phyloP scores from a whole-genome alignment of 768 basidiomycete genomes.

The Hemileccinum rubropunctum region DNA sequence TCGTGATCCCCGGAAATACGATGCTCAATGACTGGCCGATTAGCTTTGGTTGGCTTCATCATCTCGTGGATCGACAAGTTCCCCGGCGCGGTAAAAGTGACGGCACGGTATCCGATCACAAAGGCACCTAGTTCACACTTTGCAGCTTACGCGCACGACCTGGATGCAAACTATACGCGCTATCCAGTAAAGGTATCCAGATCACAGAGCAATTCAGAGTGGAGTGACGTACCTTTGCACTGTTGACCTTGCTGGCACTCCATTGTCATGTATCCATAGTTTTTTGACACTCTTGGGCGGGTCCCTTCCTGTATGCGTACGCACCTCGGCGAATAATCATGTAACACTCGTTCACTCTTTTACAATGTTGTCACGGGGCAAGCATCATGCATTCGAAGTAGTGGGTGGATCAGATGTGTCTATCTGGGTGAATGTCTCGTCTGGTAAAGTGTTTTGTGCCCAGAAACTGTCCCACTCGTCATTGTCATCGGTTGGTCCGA shows the following conservation, averaged over 20 bases:
- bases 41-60: constrained; percentile 21
- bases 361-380: background rate
- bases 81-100: constrained; percentile 25
- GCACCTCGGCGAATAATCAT: background rate
- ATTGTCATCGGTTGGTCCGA: constrained; percentile 19
- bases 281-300: constrained; percentile 7
- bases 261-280: background rate
- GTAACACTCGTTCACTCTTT: constrained; percentile 9
- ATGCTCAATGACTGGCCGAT: background rate
- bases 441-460: constrained; percentile 40
- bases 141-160: constrained; percentile 18
- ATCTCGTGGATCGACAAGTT: constrained; percentile 29
- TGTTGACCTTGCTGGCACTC: constrained; percentile 1
- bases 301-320: constrained; percentile 8
- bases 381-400: constrained; percentile 15
- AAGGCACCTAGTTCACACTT: constrained; percentile 32
- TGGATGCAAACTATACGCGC: constrained; percentile 20
- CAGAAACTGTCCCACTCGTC: constrained; percentile 53
- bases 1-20: background rate
- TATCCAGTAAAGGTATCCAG: constrained; percentile 8
- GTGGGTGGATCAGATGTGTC: constrained; percentile 4
- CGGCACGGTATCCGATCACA: constrained; percentile 24
- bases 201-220: constrained; percentile 13
- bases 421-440: constrained; percentile 32
- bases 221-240: constrained; percentile 23